A percentile compares a stretch with the other conserved stretches of the same genome.
phyloP scores from a whole-genome alignment of 345 rosid species.

The Aegle marmelos region DNA sequence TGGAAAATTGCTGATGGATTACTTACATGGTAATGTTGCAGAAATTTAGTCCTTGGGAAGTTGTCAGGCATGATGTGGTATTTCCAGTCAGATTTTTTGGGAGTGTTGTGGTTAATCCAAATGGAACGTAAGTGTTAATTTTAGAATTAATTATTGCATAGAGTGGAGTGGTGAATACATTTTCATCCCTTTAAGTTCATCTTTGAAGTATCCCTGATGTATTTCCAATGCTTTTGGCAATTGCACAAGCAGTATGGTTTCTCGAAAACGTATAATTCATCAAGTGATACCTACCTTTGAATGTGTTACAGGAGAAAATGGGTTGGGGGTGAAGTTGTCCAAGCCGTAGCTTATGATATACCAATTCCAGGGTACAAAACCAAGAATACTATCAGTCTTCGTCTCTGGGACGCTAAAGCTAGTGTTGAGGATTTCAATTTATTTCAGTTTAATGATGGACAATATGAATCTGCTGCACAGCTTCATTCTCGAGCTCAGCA shows the following conservation, averaged over 20 bases:
- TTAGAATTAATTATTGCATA: not conserved
- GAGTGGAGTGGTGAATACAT: not conserved
- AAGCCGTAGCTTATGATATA: conserved; percentile 92
- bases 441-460: conserved; percentile 92
- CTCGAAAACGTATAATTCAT: conserved; percentile 1
- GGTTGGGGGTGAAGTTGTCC: conserved; percentile 84
- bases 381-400: conserved; percentile 93
- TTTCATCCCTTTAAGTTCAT: not conserved
- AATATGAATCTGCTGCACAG: conserved; percentile 86
- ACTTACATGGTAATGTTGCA: conserved; percentile 42
- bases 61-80: conserved; percentile 87
- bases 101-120: conserved; percentile 58
- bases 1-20: conserved; percentile 12
- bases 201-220: not conserved
- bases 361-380: conserved; percentile 96
- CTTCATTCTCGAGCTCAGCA: conserved; percentile 81
- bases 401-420: conserved; percentile 97
- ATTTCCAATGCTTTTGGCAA: not conserved
- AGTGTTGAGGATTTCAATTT: conserved; percentile 70
- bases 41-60: conserved; percentile 99
- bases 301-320: conserved; percentile 64
- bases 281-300: conserved; percentile 13
- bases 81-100: conserved; percentile 93
- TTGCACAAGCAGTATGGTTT: not conserved
- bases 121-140: conserved; percentile 74